Evolutionary conservation across 352 stramenopile genomes (phyloP), one percentile per base, ranked within the genome.

Genomic region (Nothophytophthora sp.): DNA sequence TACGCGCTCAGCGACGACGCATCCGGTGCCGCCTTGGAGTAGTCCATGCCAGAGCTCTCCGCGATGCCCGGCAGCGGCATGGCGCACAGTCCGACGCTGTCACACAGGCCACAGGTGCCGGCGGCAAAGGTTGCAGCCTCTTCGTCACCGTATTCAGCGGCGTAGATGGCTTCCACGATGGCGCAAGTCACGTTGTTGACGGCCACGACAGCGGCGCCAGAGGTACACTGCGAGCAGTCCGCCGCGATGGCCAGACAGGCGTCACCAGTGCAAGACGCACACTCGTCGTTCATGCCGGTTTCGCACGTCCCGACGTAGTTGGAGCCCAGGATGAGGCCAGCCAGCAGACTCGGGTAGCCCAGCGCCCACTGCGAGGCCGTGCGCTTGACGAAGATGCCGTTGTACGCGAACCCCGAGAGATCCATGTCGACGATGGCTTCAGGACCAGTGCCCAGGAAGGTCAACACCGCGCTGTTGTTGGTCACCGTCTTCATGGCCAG

Each of bases 341-440:
- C 78, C 8, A 92, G 50, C 37, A 92, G 42, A 55, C 78, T 90
- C 45, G 78, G 81, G 60, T 88, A 90, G 35, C 81, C 81, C 5
- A 90, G 55, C 0, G 81, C 79, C 76, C 76, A 92, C 40, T 92
- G 62, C 20, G 63, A 65, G 22, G 86, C 69, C 23, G 66, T 69
- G 40, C 76, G 81, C 33, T 60, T 67, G 24, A 63, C 79, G 48
- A 92, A 89, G 11, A 92, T 37, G 0, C 81, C 81, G 56, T 92
- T 92, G 61, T 88, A 90, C 20, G 69, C 78, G 37, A 92, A 92
- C 25, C 76, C 79, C 15, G 61, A 55, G 43, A 88, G 58, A 9
- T 76, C 64, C 28, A 92, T 38, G 23, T 63, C 53, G n/a, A 35
- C 50, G 30, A 92, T 71, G 22, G 57, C 55, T 15, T 47, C 36